A percentile compares a stretch with the other conserved stretches of the same genome.
These are phyloP conservation scores for Ophiostoma populinum DNA, from an alignment of 2,329 filamentous ascomycete genomes.

Conservation along the genomic window DNA sequence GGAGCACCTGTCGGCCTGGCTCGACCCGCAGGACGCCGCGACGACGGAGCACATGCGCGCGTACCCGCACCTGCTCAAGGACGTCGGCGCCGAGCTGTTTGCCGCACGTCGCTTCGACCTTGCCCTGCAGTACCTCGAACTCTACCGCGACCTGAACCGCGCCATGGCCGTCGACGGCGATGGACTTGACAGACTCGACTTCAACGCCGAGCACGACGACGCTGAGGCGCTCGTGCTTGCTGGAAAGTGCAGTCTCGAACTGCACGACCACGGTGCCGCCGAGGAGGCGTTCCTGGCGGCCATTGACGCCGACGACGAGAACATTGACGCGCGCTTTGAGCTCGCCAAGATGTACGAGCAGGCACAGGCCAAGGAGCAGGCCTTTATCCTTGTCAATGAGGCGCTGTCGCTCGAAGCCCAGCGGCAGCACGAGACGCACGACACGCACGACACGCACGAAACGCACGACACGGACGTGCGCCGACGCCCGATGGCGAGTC, in stretches of 20 bases:
- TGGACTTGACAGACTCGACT: neutral
- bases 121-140: conserved; percentile 39
- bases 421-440: conserved; percentile 11
- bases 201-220: conserved; percentile 20
- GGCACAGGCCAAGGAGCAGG: conserved; percentile 54
- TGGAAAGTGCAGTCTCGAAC: conserved; percentile 51
- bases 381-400: conserved; percentile 60
- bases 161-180: conserved; percentile 12
- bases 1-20: conserved; percentile 45
- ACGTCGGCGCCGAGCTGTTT: conserved; percentile 35
- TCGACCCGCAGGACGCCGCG: conserved; percentile 44
- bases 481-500: conserved; percentile 8
- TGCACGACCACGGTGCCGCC: conserved; percentile 48
- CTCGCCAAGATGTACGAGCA: conserved; percentile 75
- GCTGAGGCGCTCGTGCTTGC: conserved; percentile 35
- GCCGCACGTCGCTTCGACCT: conserved; percentile 18
- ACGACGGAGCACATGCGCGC: conserved; percentile 36
- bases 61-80: conserved; percentile 64
- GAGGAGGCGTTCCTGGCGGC: conserved; percentile 63
- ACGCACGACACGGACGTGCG: conserved; percentile 8
- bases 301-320: conserved; percentile 51
- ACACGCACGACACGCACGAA: conserved; percentile 1
- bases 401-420: conserved; percentile 46
- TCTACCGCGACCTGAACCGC: conserved; percentile 31
- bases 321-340: conserved; percentile 61